Evolutionary conservation across 257 asterid genomes (phyloP).

Genomic region (Solanum sparsipilum): DNA sequence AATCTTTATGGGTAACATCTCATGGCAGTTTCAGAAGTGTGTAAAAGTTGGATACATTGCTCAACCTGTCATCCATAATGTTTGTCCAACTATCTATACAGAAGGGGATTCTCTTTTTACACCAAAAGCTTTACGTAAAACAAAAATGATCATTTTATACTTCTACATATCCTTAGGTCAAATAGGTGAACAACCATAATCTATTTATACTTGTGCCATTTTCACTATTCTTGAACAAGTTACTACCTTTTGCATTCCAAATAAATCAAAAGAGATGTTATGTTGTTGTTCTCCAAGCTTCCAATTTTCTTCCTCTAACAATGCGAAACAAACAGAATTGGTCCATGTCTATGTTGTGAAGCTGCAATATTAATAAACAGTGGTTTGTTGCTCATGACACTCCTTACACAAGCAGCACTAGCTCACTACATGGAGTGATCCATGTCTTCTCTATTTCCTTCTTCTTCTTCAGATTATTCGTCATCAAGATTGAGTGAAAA

Average conservation of each 20-base stretch:
- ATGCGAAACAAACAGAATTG: background rate
- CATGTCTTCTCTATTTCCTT: background rate
- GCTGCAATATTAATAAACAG: background rate
- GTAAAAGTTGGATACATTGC: background rate
- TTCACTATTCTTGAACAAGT: background rate
- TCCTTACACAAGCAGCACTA: background rate
- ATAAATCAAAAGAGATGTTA: background rate
- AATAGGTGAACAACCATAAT: background rate
- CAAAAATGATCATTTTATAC: background rate
- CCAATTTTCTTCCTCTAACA: background rate
- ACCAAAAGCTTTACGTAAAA: background rate
- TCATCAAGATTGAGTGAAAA: background rate
- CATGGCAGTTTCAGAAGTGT: background rate
- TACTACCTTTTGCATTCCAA: background rate
- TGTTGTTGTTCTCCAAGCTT: background rate
- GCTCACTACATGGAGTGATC: background rate
- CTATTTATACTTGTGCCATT: background rate
- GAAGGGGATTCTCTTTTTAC: background rate
- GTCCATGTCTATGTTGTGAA: background rate
- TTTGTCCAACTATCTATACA: background rate
- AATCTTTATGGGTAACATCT: background rate
- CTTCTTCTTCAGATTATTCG: background rate
- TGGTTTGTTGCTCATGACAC: background rate
- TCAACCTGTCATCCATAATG: background rate
- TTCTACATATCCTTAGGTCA: background rate